Conservation (phyloP, 2,329 filamentous ascomycete species). For the Monosporascus sp. region DNA sequence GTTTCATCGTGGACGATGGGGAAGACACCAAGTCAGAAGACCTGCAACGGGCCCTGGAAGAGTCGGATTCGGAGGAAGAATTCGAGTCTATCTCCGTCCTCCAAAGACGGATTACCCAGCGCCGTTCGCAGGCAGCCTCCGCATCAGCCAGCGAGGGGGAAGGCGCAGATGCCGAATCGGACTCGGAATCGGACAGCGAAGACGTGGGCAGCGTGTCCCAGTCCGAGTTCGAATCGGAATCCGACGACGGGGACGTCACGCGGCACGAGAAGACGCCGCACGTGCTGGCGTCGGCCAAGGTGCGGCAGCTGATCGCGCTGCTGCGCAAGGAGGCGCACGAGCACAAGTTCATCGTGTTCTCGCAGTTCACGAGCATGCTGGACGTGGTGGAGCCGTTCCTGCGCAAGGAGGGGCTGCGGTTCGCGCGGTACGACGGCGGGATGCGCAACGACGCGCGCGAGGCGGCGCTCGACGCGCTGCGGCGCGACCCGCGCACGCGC, state of each 20-base stretch:
- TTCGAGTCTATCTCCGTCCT: conserved; percentile 24
- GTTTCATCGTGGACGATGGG: conserved; percentile 52
- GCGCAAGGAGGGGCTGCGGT: conserved; percentile 65
- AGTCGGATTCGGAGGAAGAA: conserved; percentile 24
- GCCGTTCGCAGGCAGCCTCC: conserved; percentile 7
- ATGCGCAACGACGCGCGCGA: conserved; percentile 95
- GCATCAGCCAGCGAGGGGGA: conserved; percentile 1
- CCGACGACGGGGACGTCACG: background rate
- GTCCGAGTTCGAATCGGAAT: no score
- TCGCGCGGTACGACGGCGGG: conserved; percentile 85
- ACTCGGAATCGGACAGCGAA: background rate
- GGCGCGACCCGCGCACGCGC: conserved; percentile 68
- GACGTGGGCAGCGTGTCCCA: no score
- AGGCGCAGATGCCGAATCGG: background rate
- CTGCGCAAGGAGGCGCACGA: conserved; percentile 70
- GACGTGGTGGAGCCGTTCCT: conserved; percentile 94
- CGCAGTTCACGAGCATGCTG: conserved; percentile 97
- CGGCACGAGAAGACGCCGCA: conserved; percentile 39
- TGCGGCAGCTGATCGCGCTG: conserved; percentile 76
- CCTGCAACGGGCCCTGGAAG: conserved; percentile 18
- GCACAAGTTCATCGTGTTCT: conserved; percentile 98
- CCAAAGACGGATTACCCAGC: conserved; percentile 14
- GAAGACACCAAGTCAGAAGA: conserved; percentile 25
- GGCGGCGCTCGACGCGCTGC: conserved; percentile 71
- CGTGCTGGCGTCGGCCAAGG: conserved; percentile 78